Percentiles rank a stretch among this genome's conserved stretches.
Conservation (phyloP, 306 rosid species). For the Gastrolobium villosum region DNA sequence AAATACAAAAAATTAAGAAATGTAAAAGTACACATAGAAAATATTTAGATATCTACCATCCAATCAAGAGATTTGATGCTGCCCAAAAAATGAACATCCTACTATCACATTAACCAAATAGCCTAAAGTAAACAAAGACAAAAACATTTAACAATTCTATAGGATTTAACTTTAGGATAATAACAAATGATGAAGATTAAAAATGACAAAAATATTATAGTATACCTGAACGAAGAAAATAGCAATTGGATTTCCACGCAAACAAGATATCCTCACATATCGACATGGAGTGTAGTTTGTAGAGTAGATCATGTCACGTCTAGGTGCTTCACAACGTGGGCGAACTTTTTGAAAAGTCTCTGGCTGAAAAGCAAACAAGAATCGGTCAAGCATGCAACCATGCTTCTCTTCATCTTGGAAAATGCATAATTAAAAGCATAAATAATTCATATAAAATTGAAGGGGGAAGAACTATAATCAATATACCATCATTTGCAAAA, state of each 20-base stretch:
- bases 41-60: not conserved
- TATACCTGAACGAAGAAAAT: slow-evolving; percentile 90
- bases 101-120: slow-evolving; percentile 12
- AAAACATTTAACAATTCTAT: slow-evolving; percentile 11
- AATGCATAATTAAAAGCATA: slow-evolving; percentile 32
- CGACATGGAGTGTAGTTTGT: slow-evolving; percentile 94
- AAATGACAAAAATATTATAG: slow-evolving; percentile 26
- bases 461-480: slow-evolving; percentile 32
- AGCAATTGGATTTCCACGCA: slow-evolving; percentile 97
- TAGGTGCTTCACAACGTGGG: slow-evolving; percentile 96
- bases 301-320: slow-evolving; percentile 88
- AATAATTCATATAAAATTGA: slow-evolving; percentile 15
- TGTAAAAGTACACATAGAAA: not conserved
- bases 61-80: slow-evolving; percentile 17
- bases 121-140: slow-evolving; percentile 12
- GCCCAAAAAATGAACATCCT: slow-evolving; percentile 10
- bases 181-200: slow-evolving; percentile 25
- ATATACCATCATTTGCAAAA: slow-evolving; percentile 21
- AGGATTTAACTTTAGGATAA: slow-evolving; percentile 27
- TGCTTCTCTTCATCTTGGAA: slow-evolving; percentile 17
- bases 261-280: slow-evolving; percentile 88
- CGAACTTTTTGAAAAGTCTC: slow-evolving; percentile 93
- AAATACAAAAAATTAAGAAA: not conserved
- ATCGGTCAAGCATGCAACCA: slow-evolving; percentile 14
- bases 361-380: slow-evolving; percentile 68